phyloP scores from a whole-genome alignment of 768 basidiomycete species.

The Trametes meyenii region DNA sequence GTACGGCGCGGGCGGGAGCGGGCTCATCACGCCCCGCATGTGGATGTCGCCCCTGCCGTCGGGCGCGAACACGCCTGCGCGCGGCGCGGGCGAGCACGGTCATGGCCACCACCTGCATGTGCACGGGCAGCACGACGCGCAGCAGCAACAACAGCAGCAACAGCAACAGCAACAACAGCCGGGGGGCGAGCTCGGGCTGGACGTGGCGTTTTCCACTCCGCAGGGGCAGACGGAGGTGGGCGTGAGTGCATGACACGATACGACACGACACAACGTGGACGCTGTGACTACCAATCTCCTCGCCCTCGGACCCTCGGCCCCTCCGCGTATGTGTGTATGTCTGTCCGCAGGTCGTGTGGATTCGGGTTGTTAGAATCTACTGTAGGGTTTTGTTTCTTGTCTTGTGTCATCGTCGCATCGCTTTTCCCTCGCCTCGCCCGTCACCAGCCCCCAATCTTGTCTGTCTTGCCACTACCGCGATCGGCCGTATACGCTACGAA shows the following conservation, averaged over 20 bases:
- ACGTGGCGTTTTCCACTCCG: background rate
- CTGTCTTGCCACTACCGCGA: no score
- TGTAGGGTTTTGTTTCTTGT: background rate
- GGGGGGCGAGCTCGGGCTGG: background rate
- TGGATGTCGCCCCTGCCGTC: slow-evolving; percentile 62
- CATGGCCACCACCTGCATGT: slow-evolving; percentile 21
- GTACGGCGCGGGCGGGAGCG: slow-evolving; percentile 82
- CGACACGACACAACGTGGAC: background rate
- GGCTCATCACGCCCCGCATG: slow-evolving; percentile 76
- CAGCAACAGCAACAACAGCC: background rate
- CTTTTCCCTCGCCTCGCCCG: background rate
- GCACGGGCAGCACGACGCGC: slow-evolving; percentile 25
- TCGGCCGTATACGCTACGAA: no score
- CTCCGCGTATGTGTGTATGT: background rate
- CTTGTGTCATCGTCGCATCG: slow-evolving; percentile 5
- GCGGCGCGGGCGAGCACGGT: slow-evolving; percentile 2
- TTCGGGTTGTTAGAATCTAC: background rate
- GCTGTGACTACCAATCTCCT: background rate
- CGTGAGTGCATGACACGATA: slow-evolving; percentile 3
- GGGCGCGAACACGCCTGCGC: slow-evolving; percentile 49
- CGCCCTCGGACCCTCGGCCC: background rate
- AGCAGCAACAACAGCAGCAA: slow-evolving; percentile 12
- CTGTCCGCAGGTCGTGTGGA: background rate
- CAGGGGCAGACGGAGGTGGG: slow-evolving; percentile 11
- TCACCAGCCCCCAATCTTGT: no score